Conservation (phyloP, 768 basidiomycete genomes). For the Pleurotus tuoliensis region DNA sequence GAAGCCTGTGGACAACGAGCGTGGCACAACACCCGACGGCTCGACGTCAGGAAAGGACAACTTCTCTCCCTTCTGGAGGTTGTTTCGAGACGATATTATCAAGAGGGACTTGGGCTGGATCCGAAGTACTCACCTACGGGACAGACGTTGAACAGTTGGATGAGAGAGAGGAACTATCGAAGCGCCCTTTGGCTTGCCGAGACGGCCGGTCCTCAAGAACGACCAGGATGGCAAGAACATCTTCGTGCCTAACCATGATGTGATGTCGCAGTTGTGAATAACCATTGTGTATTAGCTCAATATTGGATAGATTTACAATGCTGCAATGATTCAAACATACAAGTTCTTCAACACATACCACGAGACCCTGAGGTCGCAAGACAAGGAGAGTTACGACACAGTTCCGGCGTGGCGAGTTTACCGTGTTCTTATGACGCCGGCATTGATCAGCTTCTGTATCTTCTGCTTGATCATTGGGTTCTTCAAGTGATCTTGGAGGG, state of each 20-base stretch:
- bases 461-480: conserved; percentile 77
- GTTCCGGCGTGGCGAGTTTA: conserved; percentile 26
- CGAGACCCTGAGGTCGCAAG: background rate
- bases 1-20: conserved; percentile 26
- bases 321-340: background rate
- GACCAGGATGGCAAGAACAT: conserved; percentile 27
- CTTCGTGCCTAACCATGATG: conserved; percentile 19
- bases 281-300: background rate
- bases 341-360: background rate
- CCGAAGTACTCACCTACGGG: conserved; percentile 29
- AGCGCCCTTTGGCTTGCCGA: conserved; percentile 8
- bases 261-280: conserved; percentile 6
- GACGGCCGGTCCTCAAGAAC: conserved; percentile 24
- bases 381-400: background rate
- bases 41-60: conserved; percentile 32
- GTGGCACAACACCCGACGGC: conserved; percentile 21
- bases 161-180: conserved; percentile 29
- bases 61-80: conserved; percentile 39
- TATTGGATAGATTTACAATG: background rate
- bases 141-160: conserved; percentile 37
- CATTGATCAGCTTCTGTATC: conserved; percentile 87
- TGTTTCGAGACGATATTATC: conserved; percentile 40
- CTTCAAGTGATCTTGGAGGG: conserved; percentile 95
- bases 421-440: conserved; percentile 89
- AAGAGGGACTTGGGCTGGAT: conserved; percentile 43